Base-by-base conservation (phyloP, 2,329 filamentous ascomycete genomes). In the Hyphodiscus sp. region DNA sequence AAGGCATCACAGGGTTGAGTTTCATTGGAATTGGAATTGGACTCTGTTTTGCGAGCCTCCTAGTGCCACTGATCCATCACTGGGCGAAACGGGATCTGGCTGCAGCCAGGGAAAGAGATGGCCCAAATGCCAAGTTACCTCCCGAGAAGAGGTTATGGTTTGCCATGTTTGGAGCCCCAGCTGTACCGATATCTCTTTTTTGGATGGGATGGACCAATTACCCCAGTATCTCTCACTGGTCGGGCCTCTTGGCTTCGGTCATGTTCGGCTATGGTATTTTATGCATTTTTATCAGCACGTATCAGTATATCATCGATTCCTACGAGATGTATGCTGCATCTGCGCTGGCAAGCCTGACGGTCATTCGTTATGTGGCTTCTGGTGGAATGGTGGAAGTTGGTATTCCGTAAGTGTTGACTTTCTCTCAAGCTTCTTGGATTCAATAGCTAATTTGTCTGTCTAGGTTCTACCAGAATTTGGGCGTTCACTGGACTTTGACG, bases 231-330 rank as follows among this genome's bases (percentile, higher is more conserved):
- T 52, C 67, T 9, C 68, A 70, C 45, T 76, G 74, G 74, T 73
- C 69, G 0, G 65, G 67, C 5, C 67, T 77, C 1, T 56, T 71
- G 0, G 72, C 73, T 0, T 65, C 65, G 0, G 65, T 61, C 0
- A 16, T 75, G 0, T 74, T 77, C n/a, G 74, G 74, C 8, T 74
- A 69, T 41, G 70, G 68, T 0, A 66, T 76, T 46, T 67, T 70
- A 6, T 68, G 69, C 18, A 71, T 76, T 47, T 74, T 71, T 59
- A 67, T 71, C 43, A 66, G 63, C 16, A 53, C 42, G 3, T 59
- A 59, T 45, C 50, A 56, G 46, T 61, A 61, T 20, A 58, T 59
- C 43, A 59, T 61, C 23, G 55, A 57, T 45, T 41, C 30, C 2
- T 61, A 61, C 33, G 53, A 57, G 50, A 55, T 51, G 41, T 55